These are phyloP conservation scores for Pyrenophora seminiperda DNA, from an alignment of 2,329 filamentous ascomycete species.

Conservation along the genomic window DNA sequence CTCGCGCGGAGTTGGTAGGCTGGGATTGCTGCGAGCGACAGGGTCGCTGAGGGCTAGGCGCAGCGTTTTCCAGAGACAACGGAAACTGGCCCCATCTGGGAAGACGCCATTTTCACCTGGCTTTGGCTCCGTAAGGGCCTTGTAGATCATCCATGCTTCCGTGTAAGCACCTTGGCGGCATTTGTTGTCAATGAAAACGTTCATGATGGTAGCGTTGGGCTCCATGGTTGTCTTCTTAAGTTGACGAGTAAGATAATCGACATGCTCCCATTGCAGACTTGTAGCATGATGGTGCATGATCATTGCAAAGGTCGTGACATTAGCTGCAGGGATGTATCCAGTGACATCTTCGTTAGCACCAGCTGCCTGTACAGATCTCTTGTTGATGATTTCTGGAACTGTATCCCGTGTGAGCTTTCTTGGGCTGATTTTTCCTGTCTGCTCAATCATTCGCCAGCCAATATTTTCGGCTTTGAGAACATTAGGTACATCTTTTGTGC, in stretches of 20 bases:
- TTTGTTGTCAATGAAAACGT: conserved; percentile 39
- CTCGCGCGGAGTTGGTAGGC: conserved; percentile 39
- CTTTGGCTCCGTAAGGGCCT: conserved; percentile 28
- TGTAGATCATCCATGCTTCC: conserved; percentile 39
- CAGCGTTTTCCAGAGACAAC: conserved; percentile 42
- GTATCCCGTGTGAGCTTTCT: not conserved
- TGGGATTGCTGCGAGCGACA: conserved; percentile 19
- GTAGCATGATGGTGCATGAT: conserved; percentile 41
- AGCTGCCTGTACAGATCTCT: not conserved
- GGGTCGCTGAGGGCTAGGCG: conserved; percentile 36
- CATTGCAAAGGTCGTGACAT: conserved; percentile 38
- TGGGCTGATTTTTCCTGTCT: conserved; percentile 13
- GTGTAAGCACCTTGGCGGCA: conserved; percentile 36
- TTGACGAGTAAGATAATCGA: conserved; percentile 40
- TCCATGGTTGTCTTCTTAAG: conserved; percentile 27
- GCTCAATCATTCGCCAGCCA: conserved; percentile 45
- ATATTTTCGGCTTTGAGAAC: conserved; percentile 43
- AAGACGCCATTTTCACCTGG: conserved; percentile 29
- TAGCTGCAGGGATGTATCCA: conserved; percentile 32
- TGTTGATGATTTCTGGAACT: conserved; percentile 4
- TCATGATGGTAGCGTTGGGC: conserved; percentile 40
- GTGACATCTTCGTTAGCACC: not conserved
- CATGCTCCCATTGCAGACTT: conserved; percentile 39
- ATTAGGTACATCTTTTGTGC: conserved; percentile 44
- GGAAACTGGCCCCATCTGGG: conserved; percentile 37